A percentile compares a stretch with the other conserved stretches of the same genome.
phyloP scores from a whole-genome alignment of 2,329 filamentous ascomycete species.

The Scedosporium apiospermum region DNA sequence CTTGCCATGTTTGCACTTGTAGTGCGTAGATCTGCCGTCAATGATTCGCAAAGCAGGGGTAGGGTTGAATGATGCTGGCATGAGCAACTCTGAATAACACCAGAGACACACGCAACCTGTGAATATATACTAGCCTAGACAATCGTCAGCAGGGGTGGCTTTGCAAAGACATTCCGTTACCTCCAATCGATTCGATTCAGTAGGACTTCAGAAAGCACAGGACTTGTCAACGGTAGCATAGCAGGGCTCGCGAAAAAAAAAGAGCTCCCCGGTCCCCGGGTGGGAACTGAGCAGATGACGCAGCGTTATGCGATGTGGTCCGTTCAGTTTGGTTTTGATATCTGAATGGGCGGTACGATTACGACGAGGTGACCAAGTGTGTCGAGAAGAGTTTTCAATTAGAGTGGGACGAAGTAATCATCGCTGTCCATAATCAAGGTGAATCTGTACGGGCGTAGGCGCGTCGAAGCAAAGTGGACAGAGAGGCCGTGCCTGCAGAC shows the following conservation, averaged over 20 bases:
- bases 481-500: background rate
- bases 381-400: background rate
- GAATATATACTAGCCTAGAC: background rate
- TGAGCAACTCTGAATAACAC: no score
- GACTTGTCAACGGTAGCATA: background rate
- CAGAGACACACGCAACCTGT: background rate
- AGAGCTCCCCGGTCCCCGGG: background rate
- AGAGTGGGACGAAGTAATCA: background rate
- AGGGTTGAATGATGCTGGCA: no score
- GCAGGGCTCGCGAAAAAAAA: background rate
- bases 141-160: background rate
- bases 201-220: background rate
- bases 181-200: background rate
- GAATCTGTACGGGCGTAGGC: background rate
- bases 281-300: no score
- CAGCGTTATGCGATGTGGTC: background rate
- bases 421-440: background rate
- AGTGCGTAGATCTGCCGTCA: no score
- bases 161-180: background rate
- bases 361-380: background rate
- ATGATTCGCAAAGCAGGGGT: no score
- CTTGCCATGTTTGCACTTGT: no score
- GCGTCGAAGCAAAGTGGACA: background rate
- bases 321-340: background rate
- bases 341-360: slow-evolving; percentile 1